Percentiles rank a stretch among this genome's conserved stretches.
Evolutionary conservation across 176 grass and related monocot species (phyloP).

Genomic region (Aechmea fasciata): DNA sequence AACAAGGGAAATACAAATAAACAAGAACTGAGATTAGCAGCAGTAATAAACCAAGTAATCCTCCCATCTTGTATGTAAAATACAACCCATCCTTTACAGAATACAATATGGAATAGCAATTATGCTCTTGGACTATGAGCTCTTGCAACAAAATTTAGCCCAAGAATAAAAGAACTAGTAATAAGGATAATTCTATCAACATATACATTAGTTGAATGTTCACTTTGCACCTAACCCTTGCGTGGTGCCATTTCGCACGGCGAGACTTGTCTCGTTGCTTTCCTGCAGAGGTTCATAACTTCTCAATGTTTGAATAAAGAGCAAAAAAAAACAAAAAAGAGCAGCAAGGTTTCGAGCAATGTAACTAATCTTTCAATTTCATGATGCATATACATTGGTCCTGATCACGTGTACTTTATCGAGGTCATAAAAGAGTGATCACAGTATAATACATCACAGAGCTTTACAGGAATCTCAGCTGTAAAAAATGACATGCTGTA

Average conservation of each 20-base stretch:
- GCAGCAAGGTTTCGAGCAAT: not conserved
- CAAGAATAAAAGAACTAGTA: constrained; percentile 1
- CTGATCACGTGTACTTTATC: no score
- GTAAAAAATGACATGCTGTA: no score
- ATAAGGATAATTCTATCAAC: not conserved
- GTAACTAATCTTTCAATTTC: not conserved
- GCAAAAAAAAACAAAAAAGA: not conserved
- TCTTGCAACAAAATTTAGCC: constrained; percentile 9
- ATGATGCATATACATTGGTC: no score
- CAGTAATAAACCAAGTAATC: no score
- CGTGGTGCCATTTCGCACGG: not conserved
- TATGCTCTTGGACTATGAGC: not conserved
- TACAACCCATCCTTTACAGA: no score
- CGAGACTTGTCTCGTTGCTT: not conserved
- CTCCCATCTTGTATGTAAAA: no score
- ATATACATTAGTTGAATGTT: not conserved
- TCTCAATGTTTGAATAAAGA: not conserved
- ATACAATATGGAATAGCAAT: not conserved
- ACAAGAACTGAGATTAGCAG: no score
- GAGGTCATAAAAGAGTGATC: no score
- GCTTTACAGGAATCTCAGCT: no score
- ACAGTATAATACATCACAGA: no score
- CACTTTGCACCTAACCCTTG: not conserved
- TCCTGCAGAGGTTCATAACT: not conserved
- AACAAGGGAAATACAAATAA: no score